Conservation (phyloP, 805 yeast species). For the Starmerella potacharoeniae region DNA sequence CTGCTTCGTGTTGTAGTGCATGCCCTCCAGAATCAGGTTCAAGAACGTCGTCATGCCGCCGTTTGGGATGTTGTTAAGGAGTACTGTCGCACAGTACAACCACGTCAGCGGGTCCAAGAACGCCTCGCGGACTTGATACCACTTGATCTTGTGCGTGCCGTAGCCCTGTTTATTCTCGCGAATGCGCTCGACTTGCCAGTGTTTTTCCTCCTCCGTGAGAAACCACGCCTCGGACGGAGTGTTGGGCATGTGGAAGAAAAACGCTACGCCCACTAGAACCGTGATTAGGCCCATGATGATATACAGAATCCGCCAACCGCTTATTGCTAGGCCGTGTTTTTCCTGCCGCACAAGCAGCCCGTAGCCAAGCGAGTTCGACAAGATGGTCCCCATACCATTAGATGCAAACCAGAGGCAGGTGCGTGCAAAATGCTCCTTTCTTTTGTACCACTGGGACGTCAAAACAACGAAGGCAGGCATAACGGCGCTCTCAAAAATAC, state of each 20-base stretch:
- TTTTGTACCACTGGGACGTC: slow-evolving; percentile 48
- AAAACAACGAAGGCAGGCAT: slow-evolving; percentile 48
- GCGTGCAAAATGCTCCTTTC: slow-evolving; percentile 37
- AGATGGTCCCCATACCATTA: slow-evolving; percentile 36
- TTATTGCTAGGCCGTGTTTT: slow-evolving; percentile 15
- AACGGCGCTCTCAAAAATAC: slow-evolving; percentile 41
- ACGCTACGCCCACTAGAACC: slow-evolving; percentile 38
- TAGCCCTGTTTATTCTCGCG: slow-evolving; percentile 47
- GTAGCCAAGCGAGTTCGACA: slow-evolving; percentile 22
- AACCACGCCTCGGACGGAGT: slow-evolving; percentile 35
- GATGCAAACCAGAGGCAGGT: slow-evolving; percentile 35
- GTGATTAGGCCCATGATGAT: slow-evolving; percentile 52
- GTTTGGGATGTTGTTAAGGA: slow-evolving; percentile 38
- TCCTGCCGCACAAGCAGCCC: slow-evolving; percentile 16
- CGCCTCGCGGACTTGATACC: slow-evolving; percentile 43
- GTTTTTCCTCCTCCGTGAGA: slow-evolving; percentile 35
- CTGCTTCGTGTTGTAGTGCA: slow-evolving; percentile 33
- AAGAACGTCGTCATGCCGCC: slow-evolving; percentile 46
- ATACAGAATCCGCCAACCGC: slow-evolving; percentile 54
- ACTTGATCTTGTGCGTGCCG: slow-evolving; percentile 45
- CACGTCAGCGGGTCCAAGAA: slow-evolving; percentile 40
- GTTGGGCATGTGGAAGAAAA: slow-evolving; percentile 45
- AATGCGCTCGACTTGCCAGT: slow-evolving; percentile 41
- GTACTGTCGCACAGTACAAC: slow-evolving; percentile 35
- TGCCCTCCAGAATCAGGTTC: slow-evolving; percentile 35